phyloP scores from a whole-genome alignment of 2,329 filamentous ascomycete species.

The Apiospora arundinis region DNA sequence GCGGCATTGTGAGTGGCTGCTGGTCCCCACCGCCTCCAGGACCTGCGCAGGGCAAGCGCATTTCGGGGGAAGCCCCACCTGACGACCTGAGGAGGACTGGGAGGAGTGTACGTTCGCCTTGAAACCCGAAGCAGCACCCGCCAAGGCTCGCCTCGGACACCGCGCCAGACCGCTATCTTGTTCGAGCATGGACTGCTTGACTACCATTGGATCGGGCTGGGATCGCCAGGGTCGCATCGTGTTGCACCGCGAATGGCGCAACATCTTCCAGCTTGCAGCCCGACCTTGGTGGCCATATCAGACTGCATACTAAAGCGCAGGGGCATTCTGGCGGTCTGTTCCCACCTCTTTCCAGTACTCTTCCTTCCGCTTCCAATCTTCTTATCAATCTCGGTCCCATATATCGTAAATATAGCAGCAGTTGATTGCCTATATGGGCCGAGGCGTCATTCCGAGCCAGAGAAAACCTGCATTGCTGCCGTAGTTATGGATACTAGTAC shows the following conservation, averaged over 20 bases:
- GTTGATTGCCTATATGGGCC: background rate
- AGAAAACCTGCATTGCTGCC: background rate
- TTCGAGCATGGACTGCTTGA: background rate
- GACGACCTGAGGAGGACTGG: background rate
- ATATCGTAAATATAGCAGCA: background rate
- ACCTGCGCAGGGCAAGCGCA: conserved; percentile 10
- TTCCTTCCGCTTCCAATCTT: background rate
- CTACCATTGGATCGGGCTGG: background rate
- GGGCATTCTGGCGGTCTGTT: conserved; percentile 14
- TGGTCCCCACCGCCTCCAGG: conserved; percentile 13
- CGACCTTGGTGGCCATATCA: background rate
- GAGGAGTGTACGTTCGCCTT: background rate
- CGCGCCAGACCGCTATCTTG: conserved; percentile 22
- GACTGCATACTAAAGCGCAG: background rate
- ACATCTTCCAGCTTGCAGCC: background rate
- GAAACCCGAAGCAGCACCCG: background rate
- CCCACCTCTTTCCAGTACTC: background rate
- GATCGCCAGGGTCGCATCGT: conserved; percentile 14
- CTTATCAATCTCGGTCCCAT: background rate
- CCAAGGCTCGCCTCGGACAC: conserved; percentile 19
- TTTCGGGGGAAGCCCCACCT: background rate
- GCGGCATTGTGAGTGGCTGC: conserved; percentile 16
- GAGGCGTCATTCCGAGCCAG: background rate
- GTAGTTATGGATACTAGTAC: background rate
- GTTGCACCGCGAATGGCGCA: conserved; percentile 11